Evolutionary conservation across 345 rosid genomes (phyloP).

Genomic region (Luvunga scandens): DNA sequence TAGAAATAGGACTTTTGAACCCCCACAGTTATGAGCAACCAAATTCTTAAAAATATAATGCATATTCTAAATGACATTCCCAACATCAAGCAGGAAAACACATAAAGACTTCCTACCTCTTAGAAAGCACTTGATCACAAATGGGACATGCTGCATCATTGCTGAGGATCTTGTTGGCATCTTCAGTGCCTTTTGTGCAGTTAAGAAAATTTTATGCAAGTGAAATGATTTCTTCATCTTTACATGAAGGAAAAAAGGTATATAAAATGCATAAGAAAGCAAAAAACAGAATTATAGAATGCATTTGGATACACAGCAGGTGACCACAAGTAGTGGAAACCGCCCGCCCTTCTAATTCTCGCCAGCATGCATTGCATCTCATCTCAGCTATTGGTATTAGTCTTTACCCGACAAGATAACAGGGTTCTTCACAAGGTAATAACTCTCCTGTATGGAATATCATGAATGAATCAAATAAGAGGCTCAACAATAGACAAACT

Average conservation of each 20-base stretch:
- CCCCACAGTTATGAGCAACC: neutral
- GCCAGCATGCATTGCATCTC: constrained; percentile 99
- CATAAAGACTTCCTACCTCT: constrained; percentile 47
- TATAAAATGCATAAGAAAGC: neutral
- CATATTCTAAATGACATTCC: neutral
- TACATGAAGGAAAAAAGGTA: neutral
- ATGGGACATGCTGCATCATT: constrained; percentile 91
- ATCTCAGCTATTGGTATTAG: constrained; percentile 40
- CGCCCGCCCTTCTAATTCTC: constrained; percentile 90
- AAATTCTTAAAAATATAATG: neutral
- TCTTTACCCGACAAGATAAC: constrained; percentile 14
- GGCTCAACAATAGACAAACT: neutral
- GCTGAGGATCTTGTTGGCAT: constrained; percentile 83
- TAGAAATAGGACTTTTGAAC: neutral
- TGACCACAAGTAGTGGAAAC: constrained; percentile 89
- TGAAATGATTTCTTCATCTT: neutral
- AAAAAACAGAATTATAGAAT: constrained; percentile 6
- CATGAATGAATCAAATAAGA: neutral
- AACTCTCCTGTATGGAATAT: neutral
- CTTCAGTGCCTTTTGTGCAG: constrained; percentile 70
- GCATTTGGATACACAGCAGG: constrained; percentile 69
- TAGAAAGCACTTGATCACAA: constrained; percentile 95
- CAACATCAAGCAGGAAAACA: neutral
- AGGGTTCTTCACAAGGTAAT: neutral
- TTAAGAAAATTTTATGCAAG: constrained; percentile 41